These are phyloP conservation scores for Chenopodium quinoa DNA, from an alignment of 148 eudicot species.

Conservation along the genomic window DNA sequence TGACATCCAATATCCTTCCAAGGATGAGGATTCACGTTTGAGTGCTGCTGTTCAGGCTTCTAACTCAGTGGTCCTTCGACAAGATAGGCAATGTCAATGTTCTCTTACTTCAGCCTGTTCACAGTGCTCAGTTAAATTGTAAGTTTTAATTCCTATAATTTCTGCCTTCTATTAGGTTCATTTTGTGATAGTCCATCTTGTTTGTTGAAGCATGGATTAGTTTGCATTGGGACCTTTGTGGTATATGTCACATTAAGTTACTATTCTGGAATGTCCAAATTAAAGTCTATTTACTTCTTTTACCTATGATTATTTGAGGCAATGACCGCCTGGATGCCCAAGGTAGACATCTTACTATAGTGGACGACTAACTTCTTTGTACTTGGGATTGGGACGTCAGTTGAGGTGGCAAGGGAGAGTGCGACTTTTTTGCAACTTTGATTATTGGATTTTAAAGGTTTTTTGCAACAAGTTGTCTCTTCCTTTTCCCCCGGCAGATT, in stretches of 20 bases:
- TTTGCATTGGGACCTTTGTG: not conserved
- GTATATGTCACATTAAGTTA: not conserved
- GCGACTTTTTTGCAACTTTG: not conserved
- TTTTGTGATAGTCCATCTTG: not conserved
- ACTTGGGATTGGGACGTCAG: not conserved
- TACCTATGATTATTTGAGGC: too few species aligned
- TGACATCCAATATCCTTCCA: too few species aligned
- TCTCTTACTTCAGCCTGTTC: not conserved
- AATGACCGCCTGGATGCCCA: not conserved
- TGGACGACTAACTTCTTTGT: not conserved
- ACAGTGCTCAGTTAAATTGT: not conserved
- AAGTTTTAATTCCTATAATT: not conserved
- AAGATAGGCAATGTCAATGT: too few species aligned
- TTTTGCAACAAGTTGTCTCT: constrained; percentile 2
- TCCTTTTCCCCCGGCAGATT: constrained; percentile 14
- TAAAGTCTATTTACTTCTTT: too few species aligned
- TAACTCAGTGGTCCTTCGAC: too few species aligned
- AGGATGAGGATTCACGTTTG: too few species aligned
- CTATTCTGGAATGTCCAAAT: not conserved
- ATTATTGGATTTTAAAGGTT: not conserved
- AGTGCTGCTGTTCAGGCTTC: too few species aligned
- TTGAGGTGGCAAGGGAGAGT: not conserved
- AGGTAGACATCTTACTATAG: not conserved
- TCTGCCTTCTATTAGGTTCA: not conserved
- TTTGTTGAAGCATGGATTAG: not conserved